Evolutionary conservation across 2,329 filamentous ascomycete species (phyloP), one percentile per base, ranked within the genome.

Genomic region (Aspergillus unguis): DNA sequence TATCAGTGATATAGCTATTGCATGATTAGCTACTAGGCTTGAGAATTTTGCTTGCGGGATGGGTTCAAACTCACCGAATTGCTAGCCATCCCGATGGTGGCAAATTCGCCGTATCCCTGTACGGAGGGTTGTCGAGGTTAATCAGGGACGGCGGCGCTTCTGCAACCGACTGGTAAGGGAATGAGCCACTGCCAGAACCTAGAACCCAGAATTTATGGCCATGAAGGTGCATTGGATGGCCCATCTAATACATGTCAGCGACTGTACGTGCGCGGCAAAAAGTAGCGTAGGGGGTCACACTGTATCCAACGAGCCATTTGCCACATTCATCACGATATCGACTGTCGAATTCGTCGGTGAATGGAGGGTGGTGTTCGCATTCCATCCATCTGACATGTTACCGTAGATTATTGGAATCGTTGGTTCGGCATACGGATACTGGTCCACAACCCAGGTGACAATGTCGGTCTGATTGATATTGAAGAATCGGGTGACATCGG

Each of bases 201-300:
- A 43, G 40, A 43, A 43, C 40, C 40, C 40, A 43, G n/a, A 43
- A 43, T n/a, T 43, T 43, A 43, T 43, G 27, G 27, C 40, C 40
- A 29, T 43, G 27, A 43, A 43, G 40, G 40, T 43, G 40, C 27
- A 43, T 43, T 43, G 27, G 40, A 43, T 43, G 40, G 40, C 40
- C 27, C 27, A 43, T 43, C 40, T 43, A 43, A 43, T 43, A n/a
- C 27, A 43, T 43, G 27, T 43, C 40, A 43, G 40, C 9, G 40
- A n/a, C 40, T 43, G 4, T 29, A 43, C 40, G 40, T 29, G 27
- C 27, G 40, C 40, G 40, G 27, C 4, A 43, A 43, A 43, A 42
- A 26, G 38, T 27, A 41, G 38, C 25, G 6, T 26, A 27, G 38
- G 6, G 25, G 23, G 25, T 11, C 10, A n/a, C 27, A 43, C 40